These are phyloP conservation scores for Tolypocladium paradoxum DNA, from an alignment of 2,329 filamentous ascomycete genomes.

Conservation along the genomic window DNA sequence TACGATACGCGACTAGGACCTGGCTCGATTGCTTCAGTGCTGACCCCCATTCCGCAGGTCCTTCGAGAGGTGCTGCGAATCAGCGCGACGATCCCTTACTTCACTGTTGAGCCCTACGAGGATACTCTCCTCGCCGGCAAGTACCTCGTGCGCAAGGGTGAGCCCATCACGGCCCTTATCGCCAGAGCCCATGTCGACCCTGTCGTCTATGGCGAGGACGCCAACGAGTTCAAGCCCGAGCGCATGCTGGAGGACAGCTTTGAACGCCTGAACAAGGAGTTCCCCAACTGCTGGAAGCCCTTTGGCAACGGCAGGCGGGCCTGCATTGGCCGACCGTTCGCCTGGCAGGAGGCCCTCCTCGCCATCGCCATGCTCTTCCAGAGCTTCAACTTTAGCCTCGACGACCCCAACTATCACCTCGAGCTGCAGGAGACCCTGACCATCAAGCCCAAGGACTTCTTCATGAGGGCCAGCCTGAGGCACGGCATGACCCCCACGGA, in stretches of 20 bases:
- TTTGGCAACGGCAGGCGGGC: conserved; percentile 62
- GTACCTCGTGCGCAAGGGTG: conserved; percentile 44
- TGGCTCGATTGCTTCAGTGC: neutral
- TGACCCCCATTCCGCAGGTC: conserved; percentile 19
- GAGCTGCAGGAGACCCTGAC: conserved; percentile 46
- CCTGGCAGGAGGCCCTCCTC: conserved; percentile 61
- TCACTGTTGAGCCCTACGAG: conserved; percentile 42
- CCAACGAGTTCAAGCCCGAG: conserved; percentile 56
- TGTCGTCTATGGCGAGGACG: conserved; percentile 53
- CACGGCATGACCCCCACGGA: conserved; percentile 33
- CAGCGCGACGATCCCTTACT: conserved; percentile 46
- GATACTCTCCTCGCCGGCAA: conserved; percentile 48
- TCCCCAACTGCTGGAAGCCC: conserved; percentile 56
- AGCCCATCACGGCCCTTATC: conserved; percentile 39
- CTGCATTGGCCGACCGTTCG: conserved; percentile 65
- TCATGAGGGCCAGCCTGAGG: conserved; percentile 47
- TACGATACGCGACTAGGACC: neutral
- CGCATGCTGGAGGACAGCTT: conserved; percentile 63
- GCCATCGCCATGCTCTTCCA: conserved; percentile 55
- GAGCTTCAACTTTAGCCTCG: conserved; percentile 57
- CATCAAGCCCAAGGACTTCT: conserved; percentile 53
- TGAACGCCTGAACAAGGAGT: conserved; percentile 47
- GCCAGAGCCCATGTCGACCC: conserved; percentile 50
- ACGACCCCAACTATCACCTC: conserved; percentile 49
- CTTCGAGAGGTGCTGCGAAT: conserved; percentile 57